phyloP scores from a whole-genome alignment of 1,284 basidiomycete species.

The Cryptococcus depauperatus region DNA sequence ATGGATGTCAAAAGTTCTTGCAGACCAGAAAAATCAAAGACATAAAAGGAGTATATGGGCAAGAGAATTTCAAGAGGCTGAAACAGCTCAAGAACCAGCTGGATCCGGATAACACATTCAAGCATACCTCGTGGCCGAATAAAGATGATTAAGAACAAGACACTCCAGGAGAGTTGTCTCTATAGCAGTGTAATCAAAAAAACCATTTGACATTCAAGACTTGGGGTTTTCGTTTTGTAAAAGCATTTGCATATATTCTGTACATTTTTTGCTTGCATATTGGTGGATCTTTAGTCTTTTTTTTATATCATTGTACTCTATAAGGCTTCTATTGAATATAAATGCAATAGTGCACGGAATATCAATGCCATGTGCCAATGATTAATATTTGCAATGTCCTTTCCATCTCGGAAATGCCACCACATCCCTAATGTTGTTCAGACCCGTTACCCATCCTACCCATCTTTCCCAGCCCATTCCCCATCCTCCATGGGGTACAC shows the following conservation, averaged over 20 bases:
- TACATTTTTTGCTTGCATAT: too few species aligned
- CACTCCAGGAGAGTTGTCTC: background rate
- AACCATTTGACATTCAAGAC: too few species aligned
- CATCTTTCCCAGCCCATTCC: conserved; percentile 87
- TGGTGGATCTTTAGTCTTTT: too few species aligned
- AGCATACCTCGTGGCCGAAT: conserved; percentile 63
- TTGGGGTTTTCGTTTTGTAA: background rate
- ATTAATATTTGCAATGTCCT: conserved; percentile 50
- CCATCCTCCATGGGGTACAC: conserved; percentile 84
- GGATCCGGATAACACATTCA: conserved; percentile 66
- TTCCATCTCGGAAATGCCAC: conserved; percentile 84
- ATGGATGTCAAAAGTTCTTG: conserved; percentile 61
- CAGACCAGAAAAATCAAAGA: conserved; percentile 29
- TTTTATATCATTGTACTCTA: background rate
- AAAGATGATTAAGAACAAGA: too few species aligned
- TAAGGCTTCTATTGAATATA: background rate
- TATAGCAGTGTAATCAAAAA: too few species aligned
- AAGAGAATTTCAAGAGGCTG: conserved; percentile 61
- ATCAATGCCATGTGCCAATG: background rate
- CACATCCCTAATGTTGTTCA: conserved; percentile 79
- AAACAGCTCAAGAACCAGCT: conserved; percentile 61
- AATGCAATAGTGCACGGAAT: background rate
- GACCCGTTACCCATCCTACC: conserved; percentile 71
- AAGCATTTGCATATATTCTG: background rate
- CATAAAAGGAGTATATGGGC: conserved; percentile 54